Percentiles rank a stretch among this genome's conserved stretches.
These are phyloP conservation scores for Fonsecaea erecta DNA, from an alignment of 2,329 filamentous ascomycete species.

Conservation along the genomic window DNA sequence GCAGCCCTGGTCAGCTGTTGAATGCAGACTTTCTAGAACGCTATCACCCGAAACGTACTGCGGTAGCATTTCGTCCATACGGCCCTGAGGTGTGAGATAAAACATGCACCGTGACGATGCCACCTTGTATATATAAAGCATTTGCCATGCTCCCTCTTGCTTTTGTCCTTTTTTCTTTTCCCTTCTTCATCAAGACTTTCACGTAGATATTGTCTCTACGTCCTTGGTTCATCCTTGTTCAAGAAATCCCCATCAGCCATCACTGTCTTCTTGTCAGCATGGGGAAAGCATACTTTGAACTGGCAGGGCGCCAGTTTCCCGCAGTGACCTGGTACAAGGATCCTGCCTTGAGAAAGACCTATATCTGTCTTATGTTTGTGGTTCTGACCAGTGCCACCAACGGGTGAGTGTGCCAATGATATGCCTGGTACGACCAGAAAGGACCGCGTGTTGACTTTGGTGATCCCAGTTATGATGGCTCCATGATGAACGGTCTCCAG, in stretches of 20 bases:
- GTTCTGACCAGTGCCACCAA: conserved; percentile 61
- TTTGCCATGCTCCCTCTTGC: conserved; percentile 6
- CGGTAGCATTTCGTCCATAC: conserved; percentile 19
- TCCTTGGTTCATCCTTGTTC: background rate
- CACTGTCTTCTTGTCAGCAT: conserved; percentile 18
- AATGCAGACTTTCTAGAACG: conserved; percentile 25
- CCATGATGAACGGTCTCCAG: conserved; percentile 36
- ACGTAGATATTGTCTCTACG: conserved; percentile 10
- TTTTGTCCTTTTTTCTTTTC: background rate
- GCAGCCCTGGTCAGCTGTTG: conserved; percentile 15
- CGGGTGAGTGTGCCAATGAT: conserved; percentile 23
- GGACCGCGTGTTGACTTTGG: background rate
- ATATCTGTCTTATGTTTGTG: conserved; percentile 59
- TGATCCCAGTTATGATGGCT: conserved; percentile 31
- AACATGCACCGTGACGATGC: conserved; percentile 13
- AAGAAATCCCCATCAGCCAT: background rate
- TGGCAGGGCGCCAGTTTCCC: conserved; percentile 50
- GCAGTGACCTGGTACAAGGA: conserved; percentile 62
- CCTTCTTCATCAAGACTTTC: conserved; percentile 22
- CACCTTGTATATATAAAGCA: conserved; percentile 31
- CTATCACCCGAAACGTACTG: conserved; percentile 13
- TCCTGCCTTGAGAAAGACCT: conserved; percentile 63
- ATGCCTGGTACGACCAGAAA: background rate
- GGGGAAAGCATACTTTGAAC: conserved; percentile 33
- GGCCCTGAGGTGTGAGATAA: conserved; percentile 12